Base-by-base conservation (phyloP, 345 rosid species). In the Moricandia arvensis region DNA sequence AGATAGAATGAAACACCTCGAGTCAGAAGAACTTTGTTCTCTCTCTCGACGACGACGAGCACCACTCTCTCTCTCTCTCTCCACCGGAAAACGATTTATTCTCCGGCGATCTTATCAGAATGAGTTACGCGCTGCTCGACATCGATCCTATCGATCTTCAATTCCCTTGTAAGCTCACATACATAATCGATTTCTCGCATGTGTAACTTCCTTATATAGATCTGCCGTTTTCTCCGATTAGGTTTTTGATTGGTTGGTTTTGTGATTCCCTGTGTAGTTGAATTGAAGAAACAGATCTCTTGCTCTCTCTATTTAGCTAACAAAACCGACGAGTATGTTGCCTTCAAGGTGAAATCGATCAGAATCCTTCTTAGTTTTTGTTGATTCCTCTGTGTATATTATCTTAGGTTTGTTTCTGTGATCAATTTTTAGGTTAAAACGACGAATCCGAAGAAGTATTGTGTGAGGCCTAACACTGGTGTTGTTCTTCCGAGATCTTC, bases 361-460 rank as follows among this genome's bases (percentile, higher is more conserved):
- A 9, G 2, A 54, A 21, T 21, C 12, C 29, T 54, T 54, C 3
- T 9, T 4, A 1, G 6, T 13, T 43, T 54, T 9, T 7, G 11
- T 9, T 6, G 13, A 4, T 26, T 53, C 17, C 16, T 16, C 58
- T 66, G 33, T 76, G 62, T 21, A n/a, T 38, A 38, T 38, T 7
- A 16, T 75, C 71, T 82, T 41, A 17, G 35, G 13, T 60, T 64
- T 54, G 47, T 63, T 13, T 18, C 9, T 2, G 2, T 8, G 54
- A 31, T 77, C 12, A 1, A 43, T 38, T 30, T 49, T 64, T 72
- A 90, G 97, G 93, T 89, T 54, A 93, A 87, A 79, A 90, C 98
- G 7, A 93, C 98, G 59, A 93, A 91, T 82, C 98, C 98, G 4
- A 93, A 88, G 83, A 93, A 93, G 85, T 93, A 88, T 59, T 89